Evolutionary conservation across 2,329 filamentous ascomycete species (phyloP).

Genomic region (Macrophomina phaseolina): DNA sequence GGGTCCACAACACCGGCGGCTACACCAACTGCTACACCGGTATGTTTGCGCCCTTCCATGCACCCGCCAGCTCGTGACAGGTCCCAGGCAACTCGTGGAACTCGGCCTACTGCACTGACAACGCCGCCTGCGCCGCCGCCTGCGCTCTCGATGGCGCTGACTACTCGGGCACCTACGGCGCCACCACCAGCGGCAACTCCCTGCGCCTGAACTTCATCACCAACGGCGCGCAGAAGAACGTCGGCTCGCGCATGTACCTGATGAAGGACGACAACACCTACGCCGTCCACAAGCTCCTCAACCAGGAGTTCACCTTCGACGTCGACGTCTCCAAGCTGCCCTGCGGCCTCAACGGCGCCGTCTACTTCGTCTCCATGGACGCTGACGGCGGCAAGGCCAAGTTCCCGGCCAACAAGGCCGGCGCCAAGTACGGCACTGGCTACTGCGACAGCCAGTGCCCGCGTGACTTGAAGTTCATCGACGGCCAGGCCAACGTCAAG

Average conservation of each 20-base stretch:
- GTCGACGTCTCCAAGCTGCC: conserved; percentile 37
- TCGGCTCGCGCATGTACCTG: conserved; percentile 37
- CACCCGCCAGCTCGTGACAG: conserved; percentile 15
- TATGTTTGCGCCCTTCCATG: neutral
- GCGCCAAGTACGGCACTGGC: conserved; percentile 61
- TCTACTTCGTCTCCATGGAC: conserved; percentile 69
- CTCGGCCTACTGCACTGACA: conserved; percentile 50
- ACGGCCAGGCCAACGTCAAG: conserved; percentile 62
- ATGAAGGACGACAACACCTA: conserved; percentile 35
- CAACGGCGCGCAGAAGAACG: conserved; percentile 33
- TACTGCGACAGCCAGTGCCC: conserved; percentile 52
- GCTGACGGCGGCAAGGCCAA: conserved; percentile 62
- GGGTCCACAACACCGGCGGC: conserved; percentile 53
- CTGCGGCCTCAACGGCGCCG: conserved; percentile 63
- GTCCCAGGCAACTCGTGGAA: conserved; percentile 49
- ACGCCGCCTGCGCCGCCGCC: conserved; percentile 53
- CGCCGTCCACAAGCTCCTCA: conserved; percentile 35
- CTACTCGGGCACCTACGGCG: conserved; percentile 57
- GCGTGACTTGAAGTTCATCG: conserved; percentile 52
- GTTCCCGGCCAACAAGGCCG: conserved; percentile 51
- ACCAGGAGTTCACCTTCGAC: conserved; percentile 38
- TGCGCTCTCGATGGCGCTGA: conserved; percentile 62
- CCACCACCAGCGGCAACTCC: conserved; percentile 35
- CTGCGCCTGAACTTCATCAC: conserved; percentile 35
- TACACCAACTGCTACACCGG: conserved; percentile 54